phyloP scores from a whole-genome alignment of 1,284 basidiomycete genomes.

The Termitomyces sp. region DNA sequence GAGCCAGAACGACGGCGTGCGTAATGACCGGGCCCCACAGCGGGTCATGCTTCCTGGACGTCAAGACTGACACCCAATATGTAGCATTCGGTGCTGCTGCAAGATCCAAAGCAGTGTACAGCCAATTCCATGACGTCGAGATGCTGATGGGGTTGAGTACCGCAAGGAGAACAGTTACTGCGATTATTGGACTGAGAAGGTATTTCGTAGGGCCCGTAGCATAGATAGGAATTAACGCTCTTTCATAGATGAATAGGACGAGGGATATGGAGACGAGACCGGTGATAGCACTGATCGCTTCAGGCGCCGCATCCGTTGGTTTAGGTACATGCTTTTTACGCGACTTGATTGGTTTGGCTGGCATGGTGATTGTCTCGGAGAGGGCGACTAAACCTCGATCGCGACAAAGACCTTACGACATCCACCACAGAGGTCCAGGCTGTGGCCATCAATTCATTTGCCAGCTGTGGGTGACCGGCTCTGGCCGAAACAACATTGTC shows the following conservation, averaged over 20 bases:
- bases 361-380: slow-evolving; percentile 9
- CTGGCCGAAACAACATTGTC: not conserved
- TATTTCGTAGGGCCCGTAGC: slow-evolving; percentile 45
- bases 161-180: slow-evolving; percentile 30
- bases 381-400: not conserved
- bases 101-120: slow-evolving; percentile 42
- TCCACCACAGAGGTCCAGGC: too few relatives aligned
- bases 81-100: slow-evolving; percentile 53
- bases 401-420: too few relatives aligned
- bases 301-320: slow-evolving; percentile 2
- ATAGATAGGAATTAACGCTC: slow-evolving; percentile 53
- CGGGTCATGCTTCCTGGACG: slow-evolving; percentile 46
- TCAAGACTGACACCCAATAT: slow-evolving; percentile 57
- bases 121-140: slow-evolving; percentile 22
- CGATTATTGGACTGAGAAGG: slow-evolving; percentile 40
- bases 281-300: slow-evolving; percentile 7
- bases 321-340: slow-evolving; percentile 3
- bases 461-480: not conserved
- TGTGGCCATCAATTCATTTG: not conserved
- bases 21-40: slow-evolving; percentile 54
- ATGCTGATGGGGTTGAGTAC: slow-evolving; percentile 27
- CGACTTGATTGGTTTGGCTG: not conserved
- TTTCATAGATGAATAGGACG: slow-evolving; percentile 47
- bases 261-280: slow-evolving; percentile 39
- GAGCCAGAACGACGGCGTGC: slow-evolving; percentile 51